Percentiles rank a stretch among this genome's conserved stretches.
Conservation (phyloP, 2,329 filamentous ascomycete species). For the Tolypocladium endophyticum region DNA sequence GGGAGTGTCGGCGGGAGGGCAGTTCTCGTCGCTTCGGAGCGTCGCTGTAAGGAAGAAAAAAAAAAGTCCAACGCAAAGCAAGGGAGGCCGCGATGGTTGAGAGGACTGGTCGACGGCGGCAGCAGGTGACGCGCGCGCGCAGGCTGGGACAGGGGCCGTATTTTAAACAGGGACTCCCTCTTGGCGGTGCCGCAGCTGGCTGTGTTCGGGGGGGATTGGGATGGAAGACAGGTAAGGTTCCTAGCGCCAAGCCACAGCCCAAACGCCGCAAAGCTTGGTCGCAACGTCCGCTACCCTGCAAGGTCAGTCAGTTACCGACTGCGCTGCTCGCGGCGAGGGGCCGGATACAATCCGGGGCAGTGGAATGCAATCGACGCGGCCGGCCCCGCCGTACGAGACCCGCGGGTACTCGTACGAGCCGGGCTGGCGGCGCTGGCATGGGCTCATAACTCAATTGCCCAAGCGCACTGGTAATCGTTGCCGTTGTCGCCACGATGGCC, state of each 20-base stretch:
- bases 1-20: no score
- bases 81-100: not conserved
- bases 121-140: not conserved
- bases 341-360: not conserved
- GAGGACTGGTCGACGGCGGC: not conserved
- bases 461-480: no score
- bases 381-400: no score
- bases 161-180: not conserved
- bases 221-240: not conserved
- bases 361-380: no score
- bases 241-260: not conserved
- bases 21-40: no score
- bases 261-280: not conserved
- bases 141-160: not conserved
- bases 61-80: not conserved
- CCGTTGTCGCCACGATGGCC: no score
- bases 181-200: no score
- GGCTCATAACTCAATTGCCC: no score
- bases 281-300: no score
- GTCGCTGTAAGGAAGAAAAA: not conserved
- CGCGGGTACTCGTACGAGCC: no score
- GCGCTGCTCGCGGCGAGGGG: not conserved
- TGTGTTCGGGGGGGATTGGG: not conserved
- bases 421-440: no score
- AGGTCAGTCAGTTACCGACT: no score